Percentiles rank a stretch among this genome's conserved stretches.
phyloP scores from a whole-genome alignment of 2,329 filamentous ascomycete genomes.

The Phialophora chinensis region DNA sequence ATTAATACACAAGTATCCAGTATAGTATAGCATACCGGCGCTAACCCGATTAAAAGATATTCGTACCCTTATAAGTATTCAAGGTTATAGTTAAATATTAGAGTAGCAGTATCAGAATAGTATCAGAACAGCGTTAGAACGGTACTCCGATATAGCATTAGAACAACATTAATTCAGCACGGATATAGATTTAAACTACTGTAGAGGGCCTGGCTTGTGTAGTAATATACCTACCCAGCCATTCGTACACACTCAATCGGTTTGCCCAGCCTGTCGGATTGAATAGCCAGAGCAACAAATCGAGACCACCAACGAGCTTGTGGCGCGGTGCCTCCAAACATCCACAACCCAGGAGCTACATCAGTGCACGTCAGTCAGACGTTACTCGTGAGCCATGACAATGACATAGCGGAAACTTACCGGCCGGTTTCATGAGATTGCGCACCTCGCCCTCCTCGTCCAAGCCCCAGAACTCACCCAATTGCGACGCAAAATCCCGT shows the following conservation, averaged over 20 bases:
- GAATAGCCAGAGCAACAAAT: slow-evolving; percentile 55
- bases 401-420: no score
- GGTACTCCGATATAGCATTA: no score
- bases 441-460: slow-evolving; percentile 55
- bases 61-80: no score
- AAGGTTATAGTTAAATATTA: no score
- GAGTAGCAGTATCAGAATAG: no score
- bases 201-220: no score
- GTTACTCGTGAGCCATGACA: background rate
- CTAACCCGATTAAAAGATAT: no score
- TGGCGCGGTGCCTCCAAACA: slow-evolving; percentile 52
- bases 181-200: no score
- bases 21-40: no score
- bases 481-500: background rate
- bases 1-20: no score
- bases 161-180: no score
- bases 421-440: slow-evolving; percentile 21
- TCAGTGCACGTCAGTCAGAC: background rate
- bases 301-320: slow-evolving; percentile 50
- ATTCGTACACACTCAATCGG: slow-evolving; percentile 17
- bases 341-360: slow-evolving; percentile 49
- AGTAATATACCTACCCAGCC: background rate
- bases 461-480: slow-evolving; percentile 46
- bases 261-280: slow-evolving; percentile 42
- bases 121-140: no score